Evolutionary conservation across 164 flowering plant species (phyloP).

Genomic region (Taxillus chinensis): DNA sequence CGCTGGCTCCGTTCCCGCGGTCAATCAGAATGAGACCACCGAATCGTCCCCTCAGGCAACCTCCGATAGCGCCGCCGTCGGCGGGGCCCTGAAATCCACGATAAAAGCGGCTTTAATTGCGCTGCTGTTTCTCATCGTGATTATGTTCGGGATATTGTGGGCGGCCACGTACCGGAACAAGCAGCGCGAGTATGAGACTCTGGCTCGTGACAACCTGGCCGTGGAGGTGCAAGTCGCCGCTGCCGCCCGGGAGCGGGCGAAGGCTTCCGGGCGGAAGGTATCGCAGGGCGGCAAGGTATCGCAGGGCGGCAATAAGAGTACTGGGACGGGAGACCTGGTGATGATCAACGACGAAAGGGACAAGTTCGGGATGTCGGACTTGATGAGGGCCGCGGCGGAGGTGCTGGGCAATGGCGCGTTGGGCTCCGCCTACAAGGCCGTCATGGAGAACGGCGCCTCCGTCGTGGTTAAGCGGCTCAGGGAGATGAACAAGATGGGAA

Average conservation of each 20-base stretch:
- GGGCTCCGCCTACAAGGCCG: conserved; percentile 1
- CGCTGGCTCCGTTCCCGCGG: not conserved
- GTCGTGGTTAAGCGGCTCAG: not conserved
- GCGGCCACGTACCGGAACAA: no score
- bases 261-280: not conserved
- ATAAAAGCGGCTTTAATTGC: no score
- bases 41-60: not conserved
- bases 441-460: not conserved
- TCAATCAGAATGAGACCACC: not conserved
- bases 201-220: no score
- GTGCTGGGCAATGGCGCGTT: not conserved
- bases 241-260: not conserved
- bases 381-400: not conserved
- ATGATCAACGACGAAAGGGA: not conserved
- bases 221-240: no score
- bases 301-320: not conserved
- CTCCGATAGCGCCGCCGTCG: no score
- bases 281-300: not conserved
- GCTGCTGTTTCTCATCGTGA: no score
- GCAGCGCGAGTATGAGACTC: no score
- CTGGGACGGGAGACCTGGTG: not conserved
- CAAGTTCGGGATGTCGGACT: not conserved
- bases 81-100: no score
- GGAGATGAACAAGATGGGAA: not conserved
- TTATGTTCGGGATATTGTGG: no score